Conservation (phyloP, 1,284 basidiomycete genomes). For the Boletus smithii region DNA sequence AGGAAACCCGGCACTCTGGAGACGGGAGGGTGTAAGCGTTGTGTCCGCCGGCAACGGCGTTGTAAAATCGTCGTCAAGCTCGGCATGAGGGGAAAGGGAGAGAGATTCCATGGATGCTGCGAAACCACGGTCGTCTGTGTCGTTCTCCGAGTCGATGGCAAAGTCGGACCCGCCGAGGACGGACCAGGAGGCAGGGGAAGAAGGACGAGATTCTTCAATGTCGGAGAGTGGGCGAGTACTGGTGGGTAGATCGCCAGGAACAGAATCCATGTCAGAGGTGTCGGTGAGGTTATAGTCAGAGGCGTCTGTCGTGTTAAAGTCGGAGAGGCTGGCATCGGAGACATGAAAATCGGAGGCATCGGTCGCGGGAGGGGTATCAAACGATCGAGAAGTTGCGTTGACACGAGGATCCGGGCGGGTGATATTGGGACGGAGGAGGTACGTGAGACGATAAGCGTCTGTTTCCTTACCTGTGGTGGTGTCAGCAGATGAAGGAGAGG, state of each 20-base stretch:
- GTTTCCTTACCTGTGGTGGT: conserved; percentile 60
- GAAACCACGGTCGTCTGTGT: too few relatives aligned
- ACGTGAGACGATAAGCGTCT: conserved; percentile 61
- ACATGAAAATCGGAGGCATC: conserved; percentile 48
- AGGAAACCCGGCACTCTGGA: not conserved
- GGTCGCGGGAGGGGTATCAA: conserved; percentile 72
- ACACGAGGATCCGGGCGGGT: conserved; percentile 48
- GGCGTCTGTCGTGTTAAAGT: conserved; percentile 16
- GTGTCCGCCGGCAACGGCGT: conserved; percentile 2
- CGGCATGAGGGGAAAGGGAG: conserved; percentile 21
- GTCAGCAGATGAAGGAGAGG: conserved; percentile 1
- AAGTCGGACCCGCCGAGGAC: conserved; percentile 13
- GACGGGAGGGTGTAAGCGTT: conserved; percentile 9
- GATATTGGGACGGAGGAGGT: conserved; percentile 73
- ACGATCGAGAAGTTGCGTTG: conserved; percentile 3
- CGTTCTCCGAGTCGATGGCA: conserved; percentile 9
- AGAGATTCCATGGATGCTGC: conserved; percentile 31
- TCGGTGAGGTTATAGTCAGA: conserved; percentile 15
- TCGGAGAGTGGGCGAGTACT: conserved; percentile 18
- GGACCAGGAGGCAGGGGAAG: conserved; percentile 22
- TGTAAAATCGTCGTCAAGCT: not conserved
- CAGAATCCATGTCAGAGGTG: conserved; percentile 20
- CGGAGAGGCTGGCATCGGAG: conserved; percentile 34
- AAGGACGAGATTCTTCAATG: conserved; percentile 26
- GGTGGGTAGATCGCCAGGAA: conserved; percentile 8